A percentile compares a stretch with the other conserved stretches of the same genome.
phyloP scores from a whole-genome alignment of 495 filamentous ascomycete genomes.

The Geopyxis carbonaria region DNA sequence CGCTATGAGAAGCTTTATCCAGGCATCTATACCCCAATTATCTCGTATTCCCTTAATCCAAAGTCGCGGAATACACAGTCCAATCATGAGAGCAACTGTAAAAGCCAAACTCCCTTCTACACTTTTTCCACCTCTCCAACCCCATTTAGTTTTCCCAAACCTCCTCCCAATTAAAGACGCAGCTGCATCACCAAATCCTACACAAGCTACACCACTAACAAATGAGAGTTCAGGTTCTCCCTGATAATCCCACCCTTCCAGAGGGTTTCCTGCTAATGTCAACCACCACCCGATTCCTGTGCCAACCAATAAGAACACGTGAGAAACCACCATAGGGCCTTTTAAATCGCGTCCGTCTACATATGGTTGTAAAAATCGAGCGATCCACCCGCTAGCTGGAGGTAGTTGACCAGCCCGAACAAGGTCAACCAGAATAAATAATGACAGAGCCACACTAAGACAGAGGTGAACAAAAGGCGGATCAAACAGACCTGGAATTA shows the following conservation, averaged over 20 bases:
- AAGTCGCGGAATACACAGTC: constrained; percentile 48
- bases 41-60: constrained; percentile 41
- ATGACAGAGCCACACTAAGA: constrained; percentile 50
- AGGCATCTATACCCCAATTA: constrained; percentile 30
- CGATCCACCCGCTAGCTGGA: constrained; percentile 65
- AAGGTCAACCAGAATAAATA: constrained; percentile 78
- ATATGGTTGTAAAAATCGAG: constrained; percentile 74
- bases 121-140: constrained; percentile 92
- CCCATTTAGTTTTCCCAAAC: constrained; percentile 76
- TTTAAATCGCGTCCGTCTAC: constrained; percentile 86
- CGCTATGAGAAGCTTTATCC: constrained; percentile 41
- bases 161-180: constrained; percentile 84
- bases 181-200: constrained; percentile 88
- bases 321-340: constrained; percentile 83
- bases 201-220: constrained; percentile 79
- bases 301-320: constrained; percentile 93
- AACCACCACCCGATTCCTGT: constrained; percentile 92
- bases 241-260: constrained; percentile 31
- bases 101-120: constrained; percentile 84
- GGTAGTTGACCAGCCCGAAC: constrained; percentile 82
- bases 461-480: constrained; percentile 67
- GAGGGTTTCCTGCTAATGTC: constrained; percentile 36
- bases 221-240: constrained; percentile 49
- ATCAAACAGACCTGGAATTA: constrained; percentile 71
- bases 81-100: constrained; percentile 55